Percentiles rank a stretch among this genome's conserved stretches.
Conservation (phyloP, 495 filamentous ascomycete species). For the Daldinia loculata region DNA sequence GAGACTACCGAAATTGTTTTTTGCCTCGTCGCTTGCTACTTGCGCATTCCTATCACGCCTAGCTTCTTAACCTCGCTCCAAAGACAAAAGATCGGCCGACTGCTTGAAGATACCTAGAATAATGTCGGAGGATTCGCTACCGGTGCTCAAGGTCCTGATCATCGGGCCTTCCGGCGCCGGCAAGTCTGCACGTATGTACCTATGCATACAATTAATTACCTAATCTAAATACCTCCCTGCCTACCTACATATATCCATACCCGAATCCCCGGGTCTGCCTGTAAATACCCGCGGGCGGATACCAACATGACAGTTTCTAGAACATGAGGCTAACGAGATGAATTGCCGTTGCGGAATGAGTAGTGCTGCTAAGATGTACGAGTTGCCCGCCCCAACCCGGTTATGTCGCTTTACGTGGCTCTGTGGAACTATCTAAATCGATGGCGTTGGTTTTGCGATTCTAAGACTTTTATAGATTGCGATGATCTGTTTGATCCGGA, state of each 20-base stretch:
- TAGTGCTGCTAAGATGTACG: conserved; percentile 52
- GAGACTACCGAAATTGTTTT: not conserved
- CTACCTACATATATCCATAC: not conserved
- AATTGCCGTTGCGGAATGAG: conserved; percentile 4
- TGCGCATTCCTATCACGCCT: not conserved
- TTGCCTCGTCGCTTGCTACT: not conserved
- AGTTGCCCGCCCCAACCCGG: conserved; percentile 26
- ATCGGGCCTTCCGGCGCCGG: conserved; percentile 64
- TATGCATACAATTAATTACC: conserved; percentile 7
- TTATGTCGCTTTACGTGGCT: not conserved
- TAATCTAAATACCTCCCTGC: not conserved
- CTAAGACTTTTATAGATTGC: conserved; percentile 51
- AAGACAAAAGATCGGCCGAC: not conserved
- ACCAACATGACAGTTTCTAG: not conserved
- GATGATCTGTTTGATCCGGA: conserved; percentile 69
- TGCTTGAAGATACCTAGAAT: not conserved
- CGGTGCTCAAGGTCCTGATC: conserved; percentile 62
- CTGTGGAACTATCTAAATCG: not conserved
- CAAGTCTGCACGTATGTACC: conserved; percentile 59
- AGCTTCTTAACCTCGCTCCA: not conserved
- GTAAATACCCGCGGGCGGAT: not conserved
- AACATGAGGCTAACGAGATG: conserved; percentile 23
- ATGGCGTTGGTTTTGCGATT: not conserved
- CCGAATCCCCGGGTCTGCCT: not conserved
- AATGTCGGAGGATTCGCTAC: conserved; percentile 58